Evolutionary conservation across 345 rosid genomes (phyloP), one percentile per base, ranked within the genome.

Genomic region (Dipteronia dyeriana): DNA sequence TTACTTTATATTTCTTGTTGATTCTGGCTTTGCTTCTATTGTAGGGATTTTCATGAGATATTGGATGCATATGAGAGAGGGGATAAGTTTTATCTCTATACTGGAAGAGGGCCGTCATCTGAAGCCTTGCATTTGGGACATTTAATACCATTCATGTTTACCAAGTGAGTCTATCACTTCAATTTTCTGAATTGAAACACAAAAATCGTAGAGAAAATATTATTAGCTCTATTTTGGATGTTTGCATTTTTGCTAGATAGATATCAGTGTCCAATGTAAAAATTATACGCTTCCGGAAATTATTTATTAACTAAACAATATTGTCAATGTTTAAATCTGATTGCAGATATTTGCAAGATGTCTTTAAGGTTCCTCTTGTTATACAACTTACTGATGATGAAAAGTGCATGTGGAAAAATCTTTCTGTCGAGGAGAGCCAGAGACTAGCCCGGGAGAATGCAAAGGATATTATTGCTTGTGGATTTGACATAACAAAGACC

Each of bases 71-170:
- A 82, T 63, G 97, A 96, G 91, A 82, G 73, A 65, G 98, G 97
- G 20, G 87, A 94, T 60, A 92, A 91, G 78, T 96, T 94, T 76
- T 96, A 96, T 82, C 81, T 96, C 34, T 96, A 94, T 66, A 94
- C 99, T 1, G 97, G 99, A 7, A 81, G 99, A 76, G 98, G 99
- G 20, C 99, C 99, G 26, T 96, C 99, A 45, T 96, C 99, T 23
- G 97, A 91, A 83, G 92, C 99, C 74, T 69, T 93, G 83, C 98
- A 96, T 81, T 78, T 96, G 63, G 98, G 99, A 9, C 97, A 96
- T 82, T 89, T 96, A 82, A 73, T 96, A 76, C 99, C 99, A 22
- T 96, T 94, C 79, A 92, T 96, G 99, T 96, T 94, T 76, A 94
- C 99, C 68, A 94, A 92, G 98, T 93, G 29, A 86, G 86, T 75